These are phyloP conservation scores for Bothriochloa decipiens DNA, from an alignment of 176 grass and related monocot genomes.

Conservation along the genomic window DNA sequence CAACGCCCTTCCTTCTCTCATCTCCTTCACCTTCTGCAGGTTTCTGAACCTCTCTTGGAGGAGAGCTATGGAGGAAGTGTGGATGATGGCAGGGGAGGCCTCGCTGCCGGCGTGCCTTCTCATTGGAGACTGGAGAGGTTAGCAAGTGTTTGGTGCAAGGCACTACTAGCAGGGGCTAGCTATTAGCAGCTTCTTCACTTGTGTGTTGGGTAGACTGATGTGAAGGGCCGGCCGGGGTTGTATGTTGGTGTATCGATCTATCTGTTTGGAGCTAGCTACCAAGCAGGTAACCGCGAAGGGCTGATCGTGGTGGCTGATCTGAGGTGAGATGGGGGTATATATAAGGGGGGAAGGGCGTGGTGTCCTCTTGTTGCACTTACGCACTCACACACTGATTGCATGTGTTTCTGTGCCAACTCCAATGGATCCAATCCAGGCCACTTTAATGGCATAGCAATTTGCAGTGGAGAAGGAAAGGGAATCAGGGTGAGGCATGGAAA, in stretches of 20 bases:
- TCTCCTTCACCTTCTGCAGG: constrained; percentile 89
- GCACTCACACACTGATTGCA: constrained; percentile 49
- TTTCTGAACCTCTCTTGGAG: constrained; percentile 96
- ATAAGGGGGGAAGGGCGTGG: constrained; percentile 38
- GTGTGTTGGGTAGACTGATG: constrained; percentile 36
- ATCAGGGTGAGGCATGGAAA: constrained; percentile 71
- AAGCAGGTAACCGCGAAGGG: constrained; percentile 13
- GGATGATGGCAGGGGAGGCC: constrained; percentile 52
- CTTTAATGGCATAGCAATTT: constrained; percentile 42
- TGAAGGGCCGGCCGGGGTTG: constrained; percentile 16
- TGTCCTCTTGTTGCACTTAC: constrained; percentile 72
- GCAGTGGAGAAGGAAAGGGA: constrained; percentile 55
- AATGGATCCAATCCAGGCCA: constrained; percentile 54
- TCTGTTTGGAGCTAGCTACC: constrained; percentile 30
- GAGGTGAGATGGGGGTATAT: constrained; percentile 50
- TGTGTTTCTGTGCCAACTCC: constrained; percentile 84
- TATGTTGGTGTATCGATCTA: constrained; percentile 7
- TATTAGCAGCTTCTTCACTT: constrained; percentile 19
- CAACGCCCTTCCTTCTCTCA: constrained; percentile 75
- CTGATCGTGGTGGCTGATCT: constrained; percentile 12
- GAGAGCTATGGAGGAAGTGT: constrained; percentile 91
- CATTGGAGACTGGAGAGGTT: constrained; percentile 41
- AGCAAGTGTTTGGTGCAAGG: constrained; percentile 41
- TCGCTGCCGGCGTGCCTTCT: constrained; percentile 65
- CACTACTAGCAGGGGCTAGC: constrained; percentile 7